These are phyloP conservation scores for Anthracocystis walkeri DNA, from an alignment of 1,284 basidiomycete species.

Conservation along the genomic window DNA sequence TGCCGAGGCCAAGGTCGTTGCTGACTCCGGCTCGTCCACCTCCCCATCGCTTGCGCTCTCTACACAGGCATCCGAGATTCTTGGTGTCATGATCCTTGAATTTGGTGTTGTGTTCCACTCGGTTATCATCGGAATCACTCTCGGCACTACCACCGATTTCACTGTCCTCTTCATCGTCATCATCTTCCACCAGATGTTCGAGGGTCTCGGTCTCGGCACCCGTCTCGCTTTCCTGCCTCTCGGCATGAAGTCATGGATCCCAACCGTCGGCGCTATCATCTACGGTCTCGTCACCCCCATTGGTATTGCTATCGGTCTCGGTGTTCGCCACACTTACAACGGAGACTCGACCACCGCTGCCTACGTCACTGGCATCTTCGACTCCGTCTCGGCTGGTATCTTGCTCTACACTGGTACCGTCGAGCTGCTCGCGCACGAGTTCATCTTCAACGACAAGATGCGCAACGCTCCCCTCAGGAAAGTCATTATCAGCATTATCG, in stretches of 20 bases:
- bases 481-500: slow-evolving; percentile 62
- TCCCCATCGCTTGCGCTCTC: slow-evolving; percentile 10
- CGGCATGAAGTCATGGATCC: slow-evolving; percentile 44
- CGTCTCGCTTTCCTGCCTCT: slow-evolving; percentile 59
- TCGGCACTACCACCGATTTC: slow-evolving; percentile 85
- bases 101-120: slow-evolving; percentile 90
- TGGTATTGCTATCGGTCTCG: slow-evolving; percentile 68
- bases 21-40: slow-evolving; percentile 16
- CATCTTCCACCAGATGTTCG: slow-evolving; percentile 74
- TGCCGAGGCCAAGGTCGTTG: slow-evolving; percentile 26
- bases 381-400: slow-evolving; percentile 66
- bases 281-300: slow-evolving; percentile 67
- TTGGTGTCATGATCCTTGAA: slow-evolving; percentile 86
- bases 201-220: slow-evolving; percentile 67
- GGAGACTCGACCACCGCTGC: slow-evolving; percentile 62
- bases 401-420: slow-evolving; percentile 69
- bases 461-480: slow-evolving; percentile 66
- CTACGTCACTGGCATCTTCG: slow-evolving; percentile 67
- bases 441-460: slow-evolving; percentile 70
- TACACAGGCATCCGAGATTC: slow-evolving; percentile 76
- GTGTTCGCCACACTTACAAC: slow-evolving; percentile 65
- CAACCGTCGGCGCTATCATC: slow-evolving; percentile 44
- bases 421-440: slow-evolving; percentile 68
- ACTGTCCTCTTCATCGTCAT: slow-evolving; percentile 88
- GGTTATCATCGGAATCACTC: slow-evolving; percentile 90